Evolutionary conservation across 1,139 yeast genomes (phyloP), one percentile per base, ranked within the genome.

Genomic region (Arxiozyma telluris): DNA sequence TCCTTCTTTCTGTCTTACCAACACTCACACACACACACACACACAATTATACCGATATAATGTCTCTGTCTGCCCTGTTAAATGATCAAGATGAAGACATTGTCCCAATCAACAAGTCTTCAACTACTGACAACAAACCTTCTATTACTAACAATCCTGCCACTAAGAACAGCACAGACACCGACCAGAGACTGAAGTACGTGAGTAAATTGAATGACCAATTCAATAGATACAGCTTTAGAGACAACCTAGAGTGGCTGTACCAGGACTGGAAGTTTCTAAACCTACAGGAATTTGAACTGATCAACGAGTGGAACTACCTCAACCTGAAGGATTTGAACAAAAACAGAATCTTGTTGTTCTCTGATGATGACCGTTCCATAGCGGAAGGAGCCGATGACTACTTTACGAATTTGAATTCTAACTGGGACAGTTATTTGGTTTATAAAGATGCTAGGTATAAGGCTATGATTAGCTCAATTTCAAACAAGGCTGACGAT

Each of bases 241-340:
- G 67, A 50, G 71, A 68, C 54, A 46, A 50, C 23, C 44, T 61
- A 27, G 70, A 68, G 54, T 57, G 57, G 47, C 55, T 59, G 38
- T 64, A 62, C 47, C 71, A 68, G 57, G 66, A 68, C 55, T 68
- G 71, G 71, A 66, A 67, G 54, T 67, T 64, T 44, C 53, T 66
- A 27, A 67, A 63, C 53, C 64, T 60, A 46, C 71, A 68, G 51
- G 70, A 68, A 56, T 66, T 67, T 51, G 71, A 68, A 57, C 51
- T 68, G 52, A 63, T 68, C n/a, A 59, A 61, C 41, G 70, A 67
- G 53, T 68, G 70, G 70, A 65, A 65, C 52, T 54, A 46, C 22
- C 38, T 46, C 17, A 46, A 46, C 38, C 15, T 46, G 18, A 46
- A 46, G 21, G 49, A 46, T 22, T 27, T 25, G 39, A 34, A 34